Evolutionary conservation across 352 stramenopile genomes (phyloP), one percentile per base, ranked within the genome.

Genomic region (Albugo laibachii): DNA sequence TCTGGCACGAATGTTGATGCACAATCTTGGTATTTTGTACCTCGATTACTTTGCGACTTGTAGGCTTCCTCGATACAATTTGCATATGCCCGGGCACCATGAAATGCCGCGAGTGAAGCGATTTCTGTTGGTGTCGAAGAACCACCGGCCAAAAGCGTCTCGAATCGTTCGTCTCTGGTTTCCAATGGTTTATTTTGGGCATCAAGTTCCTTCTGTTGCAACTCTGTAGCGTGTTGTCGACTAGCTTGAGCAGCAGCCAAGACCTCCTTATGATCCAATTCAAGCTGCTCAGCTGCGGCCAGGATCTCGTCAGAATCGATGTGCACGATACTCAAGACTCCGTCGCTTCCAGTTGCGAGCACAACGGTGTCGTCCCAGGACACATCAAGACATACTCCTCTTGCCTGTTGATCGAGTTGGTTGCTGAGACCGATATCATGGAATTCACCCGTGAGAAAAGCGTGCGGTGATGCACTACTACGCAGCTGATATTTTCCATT

Each of bases 291-390:
- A 0, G 74, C 58, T 0, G 62, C 54, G n/a, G 66, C 54, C 2
- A 63, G 59, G 18, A 85, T 45, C 39, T 78, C 75, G 13, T 80
- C 66, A n/a, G 42, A 56, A 42, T 81, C 49, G 1, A 93, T 36
- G 11, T 77, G 66, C 24, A 63, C 65, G 38, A 89, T 62, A 19
- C 70, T 82, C 3, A 95, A 41, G 31, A 84, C 74, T 5, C 83
- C 80, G 41, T 95, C 83, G 15, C 48, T 57, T 12, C 80, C 83
- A 4, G 59, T 64, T 19, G 66, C 64, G 13, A 95, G 21, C 1
- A 88, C 53, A 24, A 80, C 93, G 24, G 67, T 72, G 41, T 93
- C 80, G 55, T 95, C 83, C 31, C 81, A 94, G 13, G 72, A 89
- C 34, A 84, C 45, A n/a, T 64, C 60, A 12, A 77, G 53, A 10